These are phyloP conservation scores for Beauveria sp. DNA, from an alignment of 2,329 filamentous ascomycete species.

Conservation along the genomic window DNA sequence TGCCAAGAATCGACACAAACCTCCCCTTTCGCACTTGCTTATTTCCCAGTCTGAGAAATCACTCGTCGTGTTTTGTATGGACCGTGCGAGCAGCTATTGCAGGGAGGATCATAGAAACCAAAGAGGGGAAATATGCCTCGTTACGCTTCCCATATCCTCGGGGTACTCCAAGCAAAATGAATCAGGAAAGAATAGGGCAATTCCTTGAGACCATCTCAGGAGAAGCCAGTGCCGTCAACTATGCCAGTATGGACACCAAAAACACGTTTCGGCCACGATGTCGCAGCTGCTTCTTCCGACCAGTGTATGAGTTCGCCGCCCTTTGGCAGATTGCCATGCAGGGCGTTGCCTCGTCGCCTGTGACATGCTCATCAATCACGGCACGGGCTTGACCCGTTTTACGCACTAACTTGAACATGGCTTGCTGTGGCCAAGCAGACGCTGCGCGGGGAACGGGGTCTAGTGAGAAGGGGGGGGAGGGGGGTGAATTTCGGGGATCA, in stretches of 20 bases:
- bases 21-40: background rate
- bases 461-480: background rate
- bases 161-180: background rate
- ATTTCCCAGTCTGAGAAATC: background rate
- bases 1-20: background rate
- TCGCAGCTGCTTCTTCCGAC: background rate
- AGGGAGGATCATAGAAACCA: background rate
- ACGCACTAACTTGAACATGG: conserved; percentile 6
- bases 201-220: background rate
- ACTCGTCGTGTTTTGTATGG: background rate
- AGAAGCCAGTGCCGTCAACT: background rate
- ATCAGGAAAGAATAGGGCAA: background rate
- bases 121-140: background rate
- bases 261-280: background rate
- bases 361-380: background rate
- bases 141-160: background rate
- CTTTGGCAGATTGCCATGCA: background rate
- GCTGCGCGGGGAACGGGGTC: conserved; percentile 5
- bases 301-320: background rate
- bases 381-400: background rate
- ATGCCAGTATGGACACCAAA: background rate
- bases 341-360: background rate
- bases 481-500: conserved; percentile 1
- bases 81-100: conserved; percentile 1
- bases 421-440: conserved; percentile 6